Percentiles rank a stretch among this genome's conserved stretches.
Evolutionary conservation across 2,329 filamentous ascomycete genomes (phyloP).

Genomic region (Aspergillus tanneri): DNA sequence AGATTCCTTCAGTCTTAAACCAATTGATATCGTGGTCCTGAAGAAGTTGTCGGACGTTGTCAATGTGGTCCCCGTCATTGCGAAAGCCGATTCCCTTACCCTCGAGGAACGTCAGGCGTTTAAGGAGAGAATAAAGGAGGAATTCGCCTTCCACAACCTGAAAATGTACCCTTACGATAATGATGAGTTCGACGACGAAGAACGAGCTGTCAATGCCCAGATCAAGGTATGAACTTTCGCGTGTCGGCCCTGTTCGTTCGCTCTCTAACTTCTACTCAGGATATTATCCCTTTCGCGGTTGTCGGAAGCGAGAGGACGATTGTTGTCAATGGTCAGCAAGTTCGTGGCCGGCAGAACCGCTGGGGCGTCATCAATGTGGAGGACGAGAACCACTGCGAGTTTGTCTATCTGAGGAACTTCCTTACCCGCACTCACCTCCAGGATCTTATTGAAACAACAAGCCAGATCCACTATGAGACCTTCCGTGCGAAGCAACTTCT

Average conservation of each 20-base stretch:
- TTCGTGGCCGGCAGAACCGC: constrained; percentile 95
- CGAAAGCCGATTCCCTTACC: constrained; percentile 95
- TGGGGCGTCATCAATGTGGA: constrained; percentile 99
- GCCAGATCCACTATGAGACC: constrained; percentile 99
- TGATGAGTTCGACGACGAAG: constrained; percentile 96
- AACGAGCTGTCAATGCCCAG: constrained; percentile 85
- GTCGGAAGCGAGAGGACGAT: constrained; percentile 98
- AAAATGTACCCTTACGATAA: constrained; percentile 99
- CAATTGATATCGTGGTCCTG: constrained; percentile 97
- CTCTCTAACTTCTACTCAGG: constrained; percentile 52
- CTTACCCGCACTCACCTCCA: constrained; percentile 96
- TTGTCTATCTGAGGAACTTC: constrained; percentile 97
- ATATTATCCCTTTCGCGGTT: constrained; percentile 93
- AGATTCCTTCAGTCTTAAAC: constrained; percentile 65
- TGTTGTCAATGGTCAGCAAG: constrained; percentile 94
- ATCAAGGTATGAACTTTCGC: constrained; percentile 71
- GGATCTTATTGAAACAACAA: constrained; percentile 98
- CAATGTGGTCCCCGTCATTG: constrained; percentile 98
- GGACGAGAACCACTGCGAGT: constrained; percentile 99
- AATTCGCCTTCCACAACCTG: constrained; percentile 99
- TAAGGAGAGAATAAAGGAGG: constrained; percentile 99
- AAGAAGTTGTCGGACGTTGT: constrained; percentile 99
- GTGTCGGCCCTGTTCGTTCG: constrained; percentile 24
- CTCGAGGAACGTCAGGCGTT: constrained; percentile 93
- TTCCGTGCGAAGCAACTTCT: constrained; percentile 99